Evolutionary conservation across 495 filamentous ascomycete species (phyloP).

Genomic region (Trichoderma virens): DNA sequence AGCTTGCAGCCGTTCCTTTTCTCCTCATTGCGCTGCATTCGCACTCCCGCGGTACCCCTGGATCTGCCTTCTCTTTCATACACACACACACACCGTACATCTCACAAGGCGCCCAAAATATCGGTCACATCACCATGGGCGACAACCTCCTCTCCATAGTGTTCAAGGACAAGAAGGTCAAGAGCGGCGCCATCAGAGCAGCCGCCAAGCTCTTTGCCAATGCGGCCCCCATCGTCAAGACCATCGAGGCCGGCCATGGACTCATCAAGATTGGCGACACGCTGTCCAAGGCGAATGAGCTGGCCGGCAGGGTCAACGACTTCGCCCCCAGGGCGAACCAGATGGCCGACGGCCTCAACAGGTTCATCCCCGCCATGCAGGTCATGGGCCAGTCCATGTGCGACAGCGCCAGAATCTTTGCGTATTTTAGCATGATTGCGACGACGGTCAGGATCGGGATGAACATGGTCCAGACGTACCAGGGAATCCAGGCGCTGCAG

Average conservation of each 20-base stretch:
- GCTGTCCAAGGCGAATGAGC: slow-evolving; percentile 2
- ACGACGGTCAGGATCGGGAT: slow-evolving; percentile 14
- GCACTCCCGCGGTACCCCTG: not conserved
- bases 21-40: not conserved
- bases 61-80: not conserved
- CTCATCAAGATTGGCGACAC: slow-evolving; percentile 2
- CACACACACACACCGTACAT: not conserved
- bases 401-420: slow-evolving; percentile 15
- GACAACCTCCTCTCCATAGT: not conserved
- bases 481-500: slow-evolving; percentile 54
- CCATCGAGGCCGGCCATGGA: slow-evolving; percentile 9
- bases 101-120: not conserved
- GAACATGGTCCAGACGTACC: slow-evolving; percentile 36
- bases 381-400: slow-evolving; percentile 18
- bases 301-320: slow-evolving; percentile 4
- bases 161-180: not conserved
- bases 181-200: not conserved
- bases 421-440: slow-evolving; percentile 15
- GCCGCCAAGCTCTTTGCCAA: slow-evolving; percentile 5
- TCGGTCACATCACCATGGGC: not conserved
- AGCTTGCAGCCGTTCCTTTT: not conserved
- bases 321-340: slow-evolving; percentile 1
- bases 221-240: slow-evolving; percentile 13
- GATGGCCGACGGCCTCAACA: slow-evolving; percentile 8
- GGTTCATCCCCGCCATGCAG: slow-evolving; percentile 19